phyloP scores from a whole-genome alignment of 2,329 filamentous ascomycete genomes.

The Colletotrichum gloeosporioides region DNA sequence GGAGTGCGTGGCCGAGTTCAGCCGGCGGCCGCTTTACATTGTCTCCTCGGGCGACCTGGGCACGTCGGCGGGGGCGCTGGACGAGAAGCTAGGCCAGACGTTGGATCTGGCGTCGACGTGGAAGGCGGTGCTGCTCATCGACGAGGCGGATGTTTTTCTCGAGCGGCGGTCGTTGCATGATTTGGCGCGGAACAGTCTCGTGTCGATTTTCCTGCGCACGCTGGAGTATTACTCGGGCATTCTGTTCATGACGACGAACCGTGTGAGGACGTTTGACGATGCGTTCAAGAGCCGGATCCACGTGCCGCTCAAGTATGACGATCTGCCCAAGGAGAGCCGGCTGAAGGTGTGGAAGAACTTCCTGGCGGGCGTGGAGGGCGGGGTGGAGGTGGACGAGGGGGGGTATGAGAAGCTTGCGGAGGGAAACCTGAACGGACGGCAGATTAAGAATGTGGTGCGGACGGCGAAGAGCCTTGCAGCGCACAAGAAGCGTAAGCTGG shows the following conservation, averaged over 20 bases:
- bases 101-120: constrained; percentile 83
- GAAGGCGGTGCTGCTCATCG: constrained; percentile 84
- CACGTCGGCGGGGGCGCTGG: constrained; percentile 67
- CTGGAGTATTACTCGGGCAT: constrained; percentile 58
- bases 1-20: constrained; percentile 55
- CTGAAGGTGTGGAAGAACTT: constrained; percentile 32
- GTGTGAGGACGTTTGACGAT: constrained; percentile 78
- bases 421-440: constrained; percentile 65
- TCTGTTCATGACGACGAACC: constrained; percentile 57
- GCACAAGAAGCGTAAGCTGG: constrained; percentile 55
- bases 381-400: constrained; percentile 44
- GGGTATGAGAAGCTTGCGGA: constrained; percentile 66
- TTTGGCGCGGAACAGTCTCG: constrained; percentile 83
- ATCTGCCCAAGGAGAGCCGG: constrained; percentile 74
- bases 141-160: constrained; percentile 86
- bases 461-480: constrained; percentile 84
- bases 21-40: constrained; percentile 53
- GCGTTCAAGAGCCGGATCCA: constrained; percentile 90
- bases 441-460: constrained; percentile 89
- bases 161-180: constrained; percentile 85
- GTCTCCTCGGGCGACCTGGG: constrained; percentile 74
- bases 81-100: constrained; percentile 76
- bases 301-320: constrained; percentile 81
- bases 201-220: constrained; percentile 66
- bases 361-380: neutral